phyloP scores from a whole-genome alignment of 2,329 filamentous ascomycete species.

The Alternaria infectoria region DNA sequence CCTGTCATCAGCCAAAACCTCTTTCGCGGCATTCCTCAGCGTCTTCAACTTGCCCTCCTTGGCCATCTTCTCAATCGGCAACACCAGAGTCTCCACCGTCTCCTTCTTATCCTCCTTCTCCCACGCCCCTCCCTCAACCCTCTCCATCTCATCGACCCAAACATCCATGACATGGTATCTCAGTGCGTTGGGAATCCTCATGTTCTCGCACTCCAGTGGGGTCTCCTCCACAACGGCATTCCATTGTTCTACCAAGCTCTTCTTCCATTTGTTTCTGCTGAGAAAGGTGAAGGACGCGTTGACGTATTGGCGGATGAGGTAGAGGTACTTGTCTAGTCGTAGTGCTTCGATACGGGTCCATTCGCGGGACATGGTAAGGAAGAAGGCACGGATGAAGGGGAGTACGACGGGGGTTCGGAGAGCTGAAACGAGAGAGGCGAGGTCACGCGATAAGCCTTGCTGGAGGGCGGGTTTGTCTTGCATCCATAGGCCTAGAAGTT shows the following conservation, averaged over 20 bases:
- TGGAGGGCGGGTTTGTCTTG: slow-evolving; percentile 87
- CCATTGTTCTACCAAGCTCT: slow-evolving; percentile 49
- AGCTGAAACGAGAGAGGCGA: slow-evolving; percentile 71
- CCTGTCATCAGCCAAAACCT: slow-evolving; percentile 75
- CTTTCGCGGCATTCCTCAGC: slow-evolving; percentile 71
- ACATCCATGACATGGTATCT: slow-evolving; percentile 88
- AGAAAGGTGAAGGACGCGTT: slow-evolving; percentile 68
- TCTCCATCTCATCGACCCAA: slow-evolving; percentile 88
- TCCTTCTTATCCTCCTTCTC: slow-evolving; percentile 41
- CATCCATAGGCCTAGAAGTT: slow-evolving; percentile 76
- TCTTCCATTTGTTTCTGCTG: slow-evolving; percentile 52
- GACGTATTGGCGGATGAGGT: slow-evolving; percentile 80
- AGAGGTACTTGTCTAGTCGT: slow-evolving; percentile 87
- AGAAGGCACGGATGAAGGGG: slow-evolving; percentile 58
- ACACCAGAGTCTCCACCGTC: slow-evolving; percentile 58
- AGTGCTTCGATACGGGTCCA: slow-evolving; percentile 59
- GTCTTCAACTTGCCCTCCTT: slow-evolving; percentile 70
- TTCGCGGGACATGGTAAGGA: slow-evolving; percentile 59
- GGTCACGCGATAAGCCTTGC: slow-evolving; percentile 78
- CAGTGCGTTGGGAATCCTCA: slow-evolving; percentile 79
- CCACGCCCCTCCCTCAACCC: slow-evolving; percentile 60
- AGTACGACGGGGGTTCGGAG: slow-evolving; percentile 57
- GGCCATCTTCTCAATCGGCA: slow-evolving; percentile 63
- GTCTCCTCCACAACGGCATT: slow-evolving; percentile 56
- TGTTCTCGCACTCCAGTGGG: slow-evolving; percentile 54